These are phyloP conservation scores for Oropetium thomaeum DNA, from an alignment of 176 grass and related monocot genomes.

Conservation along the genomic window DNA sequence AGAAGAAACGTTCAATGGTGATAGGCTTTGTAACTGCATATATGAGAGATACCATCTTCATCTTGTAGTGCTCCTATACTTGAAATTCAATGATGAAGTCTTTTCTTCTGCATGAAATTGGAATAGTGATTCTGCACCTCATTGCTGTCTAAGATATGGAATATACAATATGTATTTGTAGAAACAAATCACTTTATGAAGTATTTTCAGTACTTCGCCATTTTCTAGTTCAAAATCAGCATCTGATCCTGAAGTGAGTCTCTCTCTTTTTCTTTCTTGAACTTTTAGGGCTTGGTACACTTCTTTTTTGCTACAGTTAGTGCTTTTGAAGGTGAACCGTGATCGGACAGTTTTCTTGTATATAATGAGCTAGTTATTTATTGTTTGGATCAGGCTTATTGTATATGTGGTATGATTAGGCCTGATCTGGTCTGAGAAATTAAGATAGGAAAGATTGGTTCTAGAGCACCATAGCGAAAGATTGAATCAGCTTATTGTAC, in stretches of 20 bases:
- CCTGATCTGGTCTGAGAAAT: background rate
- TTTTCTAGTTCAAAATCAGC: background rate
- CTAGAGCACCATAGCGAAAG: background rate
- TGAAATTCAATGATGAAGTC: background rate
- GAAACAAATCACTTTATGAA: background rate
- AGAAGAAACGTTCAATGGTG: background rate
- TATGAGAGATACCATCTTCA: background rate
- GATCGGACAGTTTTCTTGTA: background rate
- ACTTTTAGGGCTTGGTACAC: background rate
- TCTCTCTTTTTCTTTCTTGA: background rate
- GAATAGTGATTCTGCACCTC: background rate
- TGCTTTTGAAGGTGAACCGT: background rate
- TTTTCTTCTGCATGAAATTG: background rate
- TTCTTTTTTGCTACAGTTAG: background rate
- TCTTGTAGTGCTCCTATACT: background rate
- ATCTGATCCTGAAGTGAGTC: background rate
- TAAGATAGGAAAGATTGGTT: background rate
- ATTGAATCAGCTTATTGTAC: too few species aligned
- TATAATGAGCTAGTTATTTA: background rate
- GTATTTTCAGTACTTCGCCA: background rate
- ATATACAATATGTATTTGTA: background rate
- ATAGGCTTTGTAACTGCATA: background rate
- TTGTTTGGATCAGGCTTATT: background rate
- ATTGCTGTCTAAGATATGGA: background rate
- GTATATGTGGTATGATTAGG: background rate